phyloP scores from a whole-genome alignment of 352 stramenopile genomes.

The Pythium insidiosum region DNA sequence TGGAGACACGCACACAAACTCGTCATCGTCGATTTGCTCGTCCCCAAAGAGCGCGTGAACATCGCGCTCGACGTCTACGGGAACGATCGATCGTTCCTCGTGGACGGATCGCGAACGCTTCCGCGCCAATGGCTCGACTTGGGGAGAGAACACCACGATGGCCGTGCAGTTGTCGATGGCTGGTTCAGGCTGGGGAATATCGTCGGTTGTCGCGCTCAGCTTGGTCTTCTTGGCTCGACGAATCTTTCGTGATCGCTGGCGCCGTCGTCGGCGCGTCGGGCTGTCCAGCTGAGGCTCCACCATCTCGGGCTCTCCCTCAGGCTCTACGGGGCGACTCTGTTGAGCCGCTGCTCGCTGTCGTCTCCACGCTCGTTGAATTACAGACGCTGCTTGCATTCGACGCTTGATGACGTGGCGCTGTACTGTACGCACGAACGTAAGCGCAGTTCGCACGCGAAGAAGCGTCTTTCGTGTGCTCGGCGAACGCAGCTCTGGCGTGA shows the following conservation, averaged over 20 bases:
- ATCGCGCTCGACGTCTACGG: slow-evolving; percentile 12
- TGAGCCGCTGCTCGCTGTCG: no score
- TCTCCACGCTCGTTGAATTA: no score
- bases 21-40: slow-evolving; percentile 13
- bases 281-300: background rate
- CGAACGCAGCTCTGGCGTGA: no score
- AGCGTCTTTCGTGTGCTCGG: no score
- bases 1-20: no score
- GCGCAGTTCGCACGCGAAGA: no score
- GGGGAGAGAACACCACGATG: slow-evolving; percentile 3
- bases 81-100: slow-evolving; percentile 1
- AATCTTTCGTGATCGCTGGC: slow-evolving; percentile 1
- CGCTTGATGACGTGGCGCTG: no score
- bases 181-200: no score
- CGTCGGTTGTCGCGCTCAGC: background rate
- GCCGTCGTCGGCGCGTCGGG: background rate
- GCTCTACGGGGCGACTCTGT: no score
- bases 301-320: slow-evolving; percentile 5
- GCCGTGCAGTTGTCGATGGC: slow-evolving; percentile 2
- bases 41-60: slow-evolving; percentile 13
- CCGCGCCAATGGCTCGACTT: slow-evolving; percentile 9
- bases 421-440: no score
- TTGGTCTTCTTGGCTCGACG: slow-evolving; percentile 13
- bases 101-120: slow-evolving; percentile 17
- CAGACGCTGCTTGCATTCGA: no score